A percentile compares a stretch with the other conserved stretches of the same genome.
Conservation (phyloP, 1,284 basidiomycete species). For the Apiotrichum gracile region DNA sequence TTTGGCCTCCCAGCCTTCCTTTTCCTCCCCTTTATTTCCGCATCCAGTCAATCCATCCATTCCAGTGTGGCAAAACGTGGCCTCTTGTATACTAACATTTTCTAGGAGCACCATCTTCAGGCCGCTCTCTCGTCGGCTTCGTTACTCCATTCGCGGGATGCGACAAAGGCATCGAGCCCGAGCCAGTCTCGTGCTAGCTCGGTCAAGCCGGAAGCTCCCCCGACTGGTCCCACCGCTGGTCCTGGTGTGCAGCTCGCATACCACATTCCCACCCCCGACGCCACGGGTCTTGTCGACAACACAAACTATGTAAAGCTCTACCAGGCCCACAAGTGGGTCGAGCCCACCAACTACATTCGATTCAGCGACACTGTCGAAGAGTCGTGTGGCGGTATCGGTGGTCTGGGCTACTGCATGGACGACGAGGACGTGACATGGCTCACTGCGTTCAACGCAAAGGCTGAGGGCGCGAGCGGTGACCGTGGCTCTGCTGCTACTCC, state of each 20-base stretch:
- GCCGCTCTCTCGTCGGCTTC: slow-evolving; percentile 51
- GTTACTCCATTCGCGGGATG: slow-evolving; percentile 37
- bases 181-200: slow-evolving; percentile 16
- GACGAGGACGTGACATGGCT: slow-evolving; percentile 95
- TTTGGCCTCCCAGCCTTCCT: background rate
- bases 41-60: too few species aligned
- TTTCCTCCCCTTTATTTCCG: too few species aligned
- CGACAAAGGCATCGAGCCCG: slow-evolving; percentile 27
- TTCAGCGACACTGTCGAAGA: slow-evolving; percentile 89
- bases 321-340: slow-evolving; percentile 61
- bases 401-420: slow-evolving; percentile 76
- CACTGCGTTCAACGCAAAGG: slow-evolving; percentile 80
- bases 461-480: slow-evolving; percentile 69
- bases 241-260: slow-evolving; percentile 50
- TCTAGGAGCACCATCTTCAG: slow-evolving; percentile 87
- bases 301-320: slow-evolving; percentile 62
- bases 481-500: slow-evolving; percentile 42
- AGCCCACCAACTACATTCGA: slow-evolving; percentile 72
- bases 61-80: slow-evolving; percentile 8
- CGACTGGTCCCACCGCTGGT: slow-evolving; percentile 4
- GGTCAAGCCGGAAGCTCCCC: slow-evolving; percentile 16
- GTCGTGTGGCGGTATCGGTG: slow-evolving; percentile 43
- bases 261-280: slow-evolving; percentile 88
- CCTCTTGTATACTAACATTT: slow-evolving; percentile 48
- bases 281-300: slow-evolving; percentile 69